Conservation (phyloP, 306 rosid genomes). For the Vigna radiata region DNA sequence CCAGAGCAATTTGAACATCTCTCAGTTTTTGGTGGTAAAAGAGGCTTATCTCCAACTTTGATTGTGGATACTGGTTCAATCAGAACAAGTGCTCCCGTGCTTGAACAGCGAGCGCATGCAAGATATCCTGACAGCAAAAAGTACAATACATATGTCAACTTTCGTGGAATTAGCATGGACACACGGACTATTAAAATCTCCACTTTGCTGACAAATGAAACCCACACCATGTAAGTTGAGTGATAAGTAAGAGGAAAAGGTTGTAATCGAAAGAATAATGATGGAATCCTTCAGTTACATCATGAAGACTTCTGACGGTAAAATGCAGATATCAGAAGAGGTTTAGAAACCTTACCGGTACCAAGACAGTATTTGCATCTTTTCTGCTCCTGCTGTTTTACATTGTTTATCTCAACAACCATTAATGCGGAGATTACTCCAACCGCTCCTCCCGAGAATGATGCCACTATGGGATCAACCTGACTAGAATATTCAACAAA, state of each 20-base stretch:
- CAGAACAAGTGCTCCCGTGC: slow-evolving; percentile 74
- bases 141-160: slow-evolving; percentile 17
- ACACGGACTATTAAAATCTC: slow-evolving; percentile 6
- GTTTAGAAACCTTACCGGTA: slow-evolving; percentile 68
- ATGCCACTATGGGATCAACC: slow-evolving; percentile 98
- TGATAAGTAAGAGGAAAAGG: slow-evolving; percentile 8
- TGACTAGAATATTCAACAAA: slow-evolving; percentile 65
- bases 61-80: slow-evolving; percentile 69
- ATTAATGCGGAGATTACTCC: slow-evolving; percentile 95
- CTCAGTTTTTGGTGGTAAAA: slow-evolving; percentile 76
- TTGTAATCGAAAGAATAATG: slow-evolving; percentile 6
- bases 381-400: slow-evolving; percentile 92
- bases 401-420: slow-evolving; percentile 98
- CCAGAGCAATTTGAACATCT: slow-evolving; percentile 97
- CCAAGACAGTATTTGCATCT: slow-evolving; percentile 98
- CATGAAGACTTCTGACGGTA: slow-evolving; percentile 1
- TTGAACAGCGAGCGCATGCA: slow-evolving; percentile 97
- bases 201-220: not conserved
- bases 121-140: slow-evolving; percentile 70
- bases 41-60: slow-evolving; percentile 63
- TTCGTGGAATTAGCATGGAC: slow-evolving; percentile 34
- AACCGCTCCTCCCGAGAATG: slow-evolving; percentile 98
- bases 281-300: slow-evolving; percentile 24
- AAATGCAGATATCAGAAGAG: slow-evolving; percentile 11
- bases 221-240: not conserved